Evolutionary conservation across 768 basidiomycete species (phyloP).

Genomic region (Xerocomus brunneocitrinus): DNA sequence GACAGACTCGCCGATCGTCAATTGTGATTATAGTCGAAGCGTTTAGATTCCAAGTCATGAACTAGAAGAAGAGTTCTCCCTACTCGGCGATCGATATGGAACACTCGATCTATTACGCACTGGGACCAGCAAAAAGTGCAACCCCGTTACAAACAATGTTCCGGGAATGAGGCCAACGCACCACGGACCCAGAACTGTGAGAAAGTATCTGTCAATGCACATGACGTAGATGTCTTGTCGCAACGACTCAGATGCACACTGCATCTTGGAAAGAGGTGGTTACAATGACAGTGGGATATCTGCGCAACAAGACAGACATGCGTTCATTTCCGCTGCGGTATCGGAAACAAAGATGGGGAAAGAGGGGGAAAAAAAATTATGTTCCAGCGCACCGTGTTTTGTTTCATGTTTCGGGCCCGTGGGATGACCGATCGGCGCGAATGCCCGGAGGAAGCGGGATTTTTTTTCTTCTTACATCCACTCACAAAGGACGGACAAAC

Average conservation of each 20-base stretch:
- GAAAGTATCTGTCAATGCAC: not conserved
- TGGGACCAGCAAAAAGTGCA: not conserved
- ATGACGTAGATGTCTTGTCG: not conserved
- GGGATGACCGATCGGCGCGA: not conserved
- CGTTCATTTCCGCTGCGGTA: not conserved
- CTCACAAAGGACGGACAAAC: not conserved
- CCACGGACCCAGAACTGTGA: not conserved
- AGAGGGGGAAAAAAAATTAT: not conserved
- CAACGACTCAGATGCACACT: not conserved
- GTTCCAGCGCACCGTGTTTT: not conserved
- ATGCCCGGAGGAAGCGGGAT: not conserved
- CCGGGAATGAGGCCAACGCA: not conserved
- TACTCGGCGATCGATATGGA: not conserved
- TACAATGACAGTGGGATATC: not conserved
- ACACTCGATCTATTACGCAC: not conserved
- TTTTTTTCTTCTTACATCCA: not conserved
- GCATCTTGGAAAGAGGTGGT: not conserved
- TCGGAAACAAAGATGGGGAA: not conserved
- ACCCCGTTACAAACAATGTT: not conserved
- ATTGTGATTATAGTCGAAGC: not conserved
- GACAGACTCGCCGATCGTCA: not conserved
- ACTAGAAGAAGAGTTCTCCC: not conserved
- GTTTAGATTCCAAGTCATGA: not conserved
- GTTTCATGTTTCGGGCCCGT: not conserved
- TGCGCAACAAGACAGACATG: not conserved